A percentile compares a stretch with the other conserved stretches of the same genome.
Conservation (phyloP, 305 asterid species). For the Fraxinus nigra region DNA sequence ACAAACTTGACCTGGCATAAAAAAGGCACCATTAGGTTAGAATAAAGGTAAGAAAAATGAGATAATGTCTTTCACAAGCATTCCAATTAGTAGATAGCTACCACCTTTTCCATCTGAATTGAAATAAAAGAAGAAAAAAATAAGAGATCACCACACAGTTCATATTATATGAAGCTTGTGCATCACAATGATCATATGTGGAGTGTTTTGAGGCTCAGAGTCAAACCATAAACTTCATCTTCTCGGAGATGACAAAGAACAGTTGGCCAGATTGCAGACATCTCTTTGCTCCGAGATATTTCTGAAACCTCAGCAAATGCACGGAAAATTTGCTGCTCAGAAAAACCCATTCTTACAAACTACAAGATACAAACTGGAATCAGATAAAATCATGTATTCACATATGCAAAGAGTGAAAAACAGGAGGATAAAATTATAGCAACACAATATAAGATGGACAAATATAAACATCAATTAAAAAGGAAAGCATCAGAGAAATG, state of each 20-base stretch:
- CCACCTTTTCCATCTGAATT: constrained; percentile 18
- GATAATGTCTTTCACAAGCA: not conserved
- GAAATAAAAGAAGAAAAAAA: not conserved
- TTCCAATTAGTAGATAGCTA: not conserved
- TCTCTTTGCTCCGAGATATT: constrained; percentile 50
- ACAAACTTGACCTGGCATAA: constrained; percentile 42
- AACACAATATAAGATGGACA: not conserved
- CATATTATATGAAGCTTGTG: constrained; percentile 22
- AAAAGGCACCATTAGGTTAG: constrained; percentile 19
- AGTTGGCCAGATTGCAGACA: constrained; percentile 58
- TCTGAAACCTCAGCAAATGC: constrained; percentile 51
- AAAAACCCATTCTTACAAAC: constrained; percentile 63
- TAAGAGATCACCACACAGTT: constrained; percentile 23
- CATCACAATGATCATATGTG: constrained; percentile 24
- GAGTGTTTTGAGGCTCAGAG: constrained; percentile 24
- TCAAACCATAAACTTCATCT: constrained; percentile 59
- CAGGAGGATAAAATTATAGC: constrained; percentile 11
- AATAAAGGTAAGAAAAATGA: constrained; percentile 17
- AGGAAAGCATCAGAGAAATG: constrained; percentile 19
- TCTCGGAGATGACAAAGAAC: constrained; percentile 64
- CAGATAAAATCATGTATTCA: constrained; percentile 18
- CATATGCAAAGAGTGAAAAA: constrained; percentile 17
- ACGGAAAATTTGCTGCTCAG: constrained; percentile 44
- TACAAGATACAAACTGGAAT: constrained; percentile 32
- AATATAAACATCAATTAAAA: constrained; percentile 7